These are phyloP conservation scores for Aspergillus jensenii DNA, from an alignment of 2,329 filamentous ascomycete species.

Conservation along the genomic window DNA sequence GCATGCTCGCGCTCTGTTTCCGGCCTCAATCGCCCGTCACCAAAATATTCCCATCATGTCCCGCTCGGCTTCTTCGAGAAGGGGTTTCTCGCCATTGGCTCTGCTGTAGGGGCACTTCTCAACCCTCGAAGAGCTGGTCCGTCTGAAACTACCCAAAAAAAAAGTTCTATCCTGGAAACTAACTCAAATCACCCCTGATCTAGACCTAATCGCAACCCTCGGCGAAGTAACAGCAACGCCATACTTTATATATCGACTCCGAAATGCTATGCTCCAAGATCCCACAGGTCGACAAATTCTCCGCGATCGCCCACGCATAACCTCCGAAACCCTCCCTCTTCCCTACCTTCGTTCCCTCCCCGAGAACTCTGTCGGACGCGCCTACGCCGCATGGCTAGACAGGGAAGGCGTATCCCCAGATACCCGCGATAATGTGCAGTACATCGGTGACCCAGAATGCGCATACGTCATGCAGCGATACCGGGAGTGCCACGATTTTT, in stretches of 20 bases:
- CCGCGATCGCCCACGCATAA: conserved; percentile 83
- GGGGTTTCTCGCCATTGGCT: conserved; percentile 65
- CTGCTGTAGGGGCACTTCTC: conserved; percentile 60
- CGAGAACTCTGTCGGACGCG: conserved; percentile 70
- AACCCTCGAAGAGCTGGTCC: conserved; percentile 78
- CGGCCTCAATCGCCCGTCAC: conserved; percentile 76
- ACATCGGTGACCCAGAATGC: conserved; percentile 92
- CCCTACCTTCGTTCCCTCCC: conserved; percentile 70
- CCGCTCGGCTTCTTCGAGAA: conserved; percentile 79
- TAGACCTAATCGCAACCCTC: conserved; percentile 90
- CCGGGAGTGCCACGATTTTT: conserved; percentile 96
- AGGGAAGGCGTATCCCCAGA: conserved; percentile 91
- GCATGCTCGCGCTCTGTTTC: conserved; percentile 62
- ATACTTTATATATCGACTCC: conserved; percentile 90
- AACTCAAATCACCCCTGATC: background rate
- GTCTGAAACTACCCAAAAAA: background rate
- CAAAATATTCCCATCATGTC: conserved; percentile 90
- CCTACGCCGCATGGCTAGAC: conserved; percentile 90
- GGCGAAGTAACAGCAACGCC: conserved; percentile 93
- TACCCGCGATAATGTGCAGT: conserved; percentile 76
- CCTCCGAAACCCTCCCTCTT: conserved; percentile 68
- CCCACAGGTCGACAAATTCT: conserved; percentile 88
- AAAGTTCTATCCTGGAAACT: background rate
- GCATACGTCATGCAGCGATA: conserved; percentile 99
- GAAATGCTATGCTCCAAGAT: conserved; percentile 82